Conservation (phyloP, 129 eudicot species). For the Pseudognaphalium luteoalbum region DNA sequence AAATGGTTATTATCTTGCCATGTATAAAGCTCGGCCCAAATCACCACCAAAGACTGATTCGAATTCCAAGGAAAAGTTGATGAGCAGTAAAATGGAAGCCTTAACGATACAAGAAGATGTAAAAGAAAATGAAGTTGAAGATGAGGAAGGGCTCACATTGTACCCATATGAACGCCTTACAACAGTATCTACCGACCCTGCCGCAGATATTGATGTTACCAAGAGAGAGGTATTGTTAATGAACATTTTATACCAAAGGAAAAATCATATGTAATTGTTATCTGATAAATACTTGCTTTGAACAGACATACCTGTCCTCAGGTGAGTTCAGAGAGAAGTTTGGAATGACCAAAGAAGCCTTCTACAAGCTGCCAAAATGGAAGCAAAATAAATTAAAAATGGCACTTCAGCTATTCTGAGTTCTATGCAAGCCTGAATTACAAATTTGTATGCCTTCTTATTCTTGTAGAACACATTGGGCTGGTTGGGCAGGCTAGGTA, state of each 20-base stretch:
- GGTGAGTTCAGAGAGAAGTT: conserved; percentile 91
- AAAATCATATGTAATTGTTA: background rate
- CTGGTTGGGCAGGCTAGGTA: background rate
- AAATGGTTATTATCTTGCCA: conserved; percentile 13
- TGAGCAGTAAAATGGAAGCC: conserved; percentile 59
- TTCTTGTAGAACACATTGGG: background rate
- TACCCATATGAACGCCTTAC: conserved; percentile 83
- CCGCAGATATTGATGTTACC: conserved; percentile 74
- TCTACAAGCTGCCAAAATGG: conserved; percentile 93
- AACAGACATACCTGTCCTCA: conserved; percentile 87
- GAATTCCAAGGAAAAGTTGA: conserved; percentile 52
- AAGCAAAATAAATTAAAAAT: conserved; percentile 91
- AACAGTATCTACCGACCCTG: conserved; percentile 62
- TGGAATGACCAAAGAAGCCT: conserved; percentile 77
- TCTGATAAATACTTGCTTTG: conserved; percentile 1
- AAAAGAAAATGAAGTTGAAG: conserved; percentile 76
- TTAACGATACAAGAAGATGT: conserved; percentile 80
- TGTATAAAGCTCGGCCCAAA: conserved; percentile 48
- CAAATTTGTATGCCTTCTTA: conserved; percentile 39
- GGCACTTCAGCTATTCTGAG: conserved; percentile 74
- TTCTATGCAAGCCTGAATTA: conserved; percentile 30
- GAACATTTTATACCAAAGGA: background rate
- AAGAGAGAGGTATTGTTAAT: conserved; percentile 74
- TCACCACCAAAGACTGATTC: conserved; percentile 54
- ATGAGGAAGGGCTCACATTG: conserved; percentile 75